Evolutionary conservation across 2,329 filamentous ascomycete species (phyloP), one percentile per base, ranked within the genome.

Genomic region (Xylaria hypoxylon): DNA sequence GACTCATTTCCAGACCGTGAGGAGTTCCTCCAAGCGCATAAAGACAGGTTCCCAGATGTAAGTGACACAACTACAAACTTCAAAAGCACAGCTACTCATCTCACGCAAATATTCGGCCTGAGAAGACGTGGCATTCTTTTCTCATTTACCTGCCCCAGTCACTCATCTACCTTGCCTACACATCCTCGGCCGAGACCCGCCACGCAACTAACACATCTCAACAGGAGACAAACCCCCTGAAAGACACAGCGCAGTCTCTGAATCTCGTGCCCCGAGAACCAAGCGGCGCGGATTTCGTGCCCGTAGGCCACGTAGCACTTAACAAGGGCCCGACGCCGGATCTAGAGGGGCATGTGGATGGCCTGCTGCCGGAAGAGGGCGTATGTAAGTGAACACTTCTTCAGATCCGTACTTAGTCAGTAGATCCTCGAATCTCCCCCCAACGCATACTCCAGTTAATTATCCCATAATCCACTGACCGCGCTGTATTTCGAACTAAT

Each of bases 251-350:
- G 6, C 24, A 11, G 19, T 28, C 48, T 19, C 24, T 44, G 19
- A 52, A 52, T 15, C 57, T 48, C 19, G 10, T 38, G 3, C 19
- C 51, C 19, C 31, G 51, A 10, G 33, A 22, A 24, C 51, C 51
- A 24, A 40, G 33, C 24, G 35, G 19, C 24, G n/a, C 8, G 5
- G 28, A 24, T 11, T 65, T 65, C 57, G 28, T 57, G 8, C 56
- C 62, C 33, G 22, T 65, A 24, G 62, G 56, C n/a, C 62, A 65
- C 50, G 62, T 65, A 8, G 56, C 50, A 28, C 31, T 65, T 2
- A 65, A 61, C 56, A 56, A 48, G 19, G 22, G 60, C 13, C 56
- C 62, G 3, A 44, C 57, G 8, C 50, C 56, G 2, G 62, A 57
- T 51, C 28, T 60, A 17, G 38, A 40, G 7, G 35, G 28, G 5